A percentile compares a stretch with the other conserved stretches of the same genome.
Evolutionary conservation across 176 grass and related monocot genomes (phyloP).

Genomic region (Phyllostachys edulis): DNA sequence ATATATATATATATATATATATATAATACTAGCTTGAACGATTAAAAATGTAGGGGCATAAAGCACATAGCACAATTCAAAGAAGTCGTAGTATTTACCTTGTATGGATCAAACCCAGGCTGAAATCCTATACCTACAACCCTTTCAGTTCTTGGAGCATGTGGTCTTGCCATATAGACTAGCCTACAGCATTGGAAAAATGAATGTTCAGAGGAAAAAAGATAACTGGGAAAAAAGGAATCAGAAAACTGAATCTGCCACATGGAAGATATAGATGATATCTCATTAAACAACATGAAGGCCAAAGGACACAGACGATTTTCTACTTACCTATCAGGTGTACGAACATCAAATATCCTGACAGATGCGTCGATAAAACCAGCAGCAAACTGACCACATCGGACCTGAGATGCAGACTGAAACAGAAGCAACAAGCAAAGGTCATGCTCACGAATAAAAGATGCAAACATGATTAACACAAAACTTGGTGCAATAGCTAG

Average conservation of each 20-base stretch:
- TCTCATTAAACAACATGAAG: slow-evolving; percentile 17
- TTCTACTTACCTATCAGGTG: slow-evolving; percentile 58
- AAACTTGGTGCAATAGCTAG: slow-evolving; percentile 45
- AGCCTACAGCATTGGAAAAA: slow-evolving; percentile 45
- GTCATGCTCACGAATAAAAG: slow-evolving; percentile 4
- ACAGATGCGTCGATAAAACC: slow-evolving; percentile 79
- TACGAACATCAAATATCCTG: slow-evolving; percentile 87
- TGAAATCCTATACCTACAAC: slow-evolving; percentile 98
- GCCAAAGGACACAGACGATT: slow-evolving; percentile 24
- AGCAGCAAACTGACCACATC: slow-evolving; percentile 65
- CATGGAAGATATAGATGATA: slow-evolving; percentile 12
- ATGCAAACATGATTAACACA: slow-evolving; percentile 40
- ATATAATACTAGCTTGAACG: neutral
- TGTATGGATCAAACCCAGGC: slow-evolving; percentile 78
- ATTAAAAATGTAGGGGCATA: slow-evolving; percentile 34
- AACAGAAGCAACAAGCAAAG: slow-evolving; percentile 37
- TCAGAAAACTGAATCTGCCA: neutral
- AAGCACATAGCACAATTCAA: slow-evolving; percentile 26
- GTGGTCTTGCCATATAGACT: slow-evolving; percentile 67
- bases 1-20: neutral
- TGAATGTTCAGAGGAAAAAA: neutral
- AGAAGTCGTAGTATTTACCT: slow-evolving; percentile 46
- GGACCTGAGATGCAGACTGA: slow-evolving; percentile 79
- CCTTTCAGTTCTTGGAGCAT: slow-evolving; percentile 71
- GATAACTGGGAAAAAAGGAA: neutral